Percentiles rank a stretch among this genome's conserved stretches.
phyloP scores from a whole-genome alignment of 345 rosid species.

The Mangifera indica region DNA sequence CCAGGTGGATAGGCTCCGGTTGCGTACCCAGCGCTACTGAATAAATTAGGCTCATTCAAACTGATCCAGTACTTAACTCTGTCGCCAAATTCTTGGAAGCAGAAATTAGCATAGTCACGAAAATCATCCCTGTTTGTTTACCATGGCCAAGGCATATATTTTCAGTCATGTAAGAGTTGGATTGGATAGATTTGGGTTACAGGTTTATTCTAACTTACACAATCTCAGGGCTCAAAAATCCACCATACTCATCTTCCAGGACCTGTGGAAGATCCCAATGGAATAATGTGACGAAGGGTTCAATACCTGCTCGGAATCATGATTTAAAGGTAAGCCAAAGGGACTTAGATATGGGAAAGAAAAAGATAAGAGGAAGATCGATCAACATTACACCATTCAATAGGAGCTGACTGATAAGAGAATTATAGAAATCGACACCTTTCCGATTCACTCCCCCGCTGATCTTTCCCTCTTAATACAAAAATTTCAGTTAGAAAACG shows the following conservation, averaged over 20 bases:
- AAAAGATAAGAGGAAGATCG: no score
- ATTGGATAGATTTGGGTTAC: not conserved
- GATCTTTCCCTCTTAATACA: constrained; percentile 26
- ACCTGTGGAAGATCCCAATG: constrained; percentile 67
- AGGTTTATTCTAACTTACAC: constrained; percentile 30
- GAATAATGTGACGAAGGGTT: constrained; percentile 51
- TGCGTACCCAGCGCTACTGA: constrained; percentile 22
- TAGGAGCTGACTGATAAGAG: constrained; percentile 11
- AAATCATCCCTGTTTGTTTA: constrained; percentile 20
- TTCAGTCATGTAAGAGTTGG: not conserved
- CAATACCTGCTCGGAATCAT: constrained; percentile 30
- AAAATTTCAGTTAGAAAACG: not conserved
- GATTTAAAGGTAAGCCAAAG: no score
- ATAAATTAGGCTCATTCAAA: constrained; percentile 22
- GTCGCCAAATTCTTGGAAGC: constrained; percentile 34
- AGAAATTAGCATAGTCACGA: constrained; percentile 25
- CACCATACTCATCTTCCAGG: constrained; percentile 53
- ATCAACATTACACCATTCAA: constrained; percentile 8
- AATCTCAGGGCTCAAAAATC: constrained; percentile 43
- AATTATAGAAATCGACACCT: constrained; percentile 26
- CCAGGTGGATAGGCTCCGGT: constrained; percentile 34
- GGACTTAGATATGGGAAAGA: no score
- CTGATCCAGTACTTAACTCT: constrained; percentile 36
- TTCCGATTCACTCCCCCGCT: constrained; percentile 24
- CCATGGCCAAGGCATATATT: not conserved